Evolutionary conservation across 2,329 filamentous ascomycete species (phyloP), one percentile per base, ranked within the genome.

Genomic region (Aspergillus pseudonomiae): DNA sequence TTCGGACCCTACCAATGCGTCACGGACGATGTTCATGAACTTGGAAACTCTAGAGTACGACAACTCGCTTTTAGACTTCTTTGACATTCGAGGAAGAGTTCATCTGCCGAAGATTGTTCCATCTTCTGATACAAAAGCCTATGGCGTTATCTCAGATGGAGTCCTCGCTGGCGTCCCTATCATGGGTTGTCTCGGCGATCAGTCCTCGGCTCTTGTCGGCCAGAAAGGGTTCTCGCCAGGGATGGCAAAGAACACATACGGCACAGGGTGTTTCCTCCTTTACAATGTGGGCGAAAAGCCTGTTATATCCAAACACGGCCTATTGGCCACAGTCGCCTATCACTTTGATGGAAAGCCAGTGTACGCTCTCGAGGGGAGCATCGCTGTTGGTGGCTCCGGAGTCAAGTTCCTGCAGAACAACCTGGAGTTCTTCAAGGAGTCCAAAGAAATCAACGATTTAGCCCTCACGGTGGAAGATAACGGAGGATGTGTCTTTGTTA

Each of bases 21-120:
- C 91, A 60, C 85, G 93, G 71, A 96, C 93, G 60, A 96, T 96
- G 93, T 95, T 97, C 78, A 93, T 96, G 88, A 93, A 96, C 78
- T 82, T 97, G 57, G 84, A 88, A 70, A 93, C 88, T 2, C 83
- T 93, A 61, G 78, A 91, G 69, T 97, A 96, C 77, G 92, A 94
- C 74, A 87, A 92, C 63, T 84, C 84, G 41, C 85, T 96, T 19
- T 82, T 96, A 12, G 81, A 87, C 57, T 96, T 96, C 80, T 96
- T 96, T 77, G 87, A 86, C 43, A 86, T 96, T 67, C 88, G 91
- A 75, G 81, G 83, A 7, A 94, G 92, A 75, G 79, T 96, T 45
- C 83, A 86, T 62, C 82, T 97, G 10, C 93, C 93, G 10, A 87
- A 87, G 71, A 95, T 97, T 70, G 90, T 94, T 6, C 89, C 89